Conservation (phyloP, 345 rosid genomes). For the Acer saccharum region DNA sequence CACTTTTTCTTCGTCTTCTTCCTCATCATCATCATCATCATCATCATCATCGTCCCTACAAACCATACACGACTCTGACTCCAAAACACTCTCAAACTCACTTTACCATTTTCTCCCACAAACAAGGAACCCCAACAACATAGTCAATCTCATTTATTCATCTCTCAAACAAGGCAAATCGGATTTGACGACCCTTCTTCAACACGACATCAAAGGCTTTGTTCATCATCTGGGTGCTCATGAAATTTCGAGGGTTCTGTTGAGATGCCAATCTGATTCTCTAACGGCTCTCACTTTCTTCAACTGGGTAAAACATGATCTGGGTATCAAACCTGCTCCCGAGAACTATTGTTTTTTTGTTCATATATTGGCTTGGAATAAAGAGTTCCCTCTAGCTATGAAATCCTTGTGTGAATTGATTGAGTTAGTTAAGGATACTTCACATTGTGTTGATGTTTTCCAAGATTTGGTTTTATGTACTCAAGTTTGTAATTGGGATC, state of each 20-base stretch:
- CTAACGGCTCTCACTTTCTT: constrained; percentile 58
- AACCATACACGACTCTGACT: constrained; percentile 17
- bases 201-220: constrained; percentile 29
- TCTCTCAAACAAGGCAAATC: constrained; percentile 43
- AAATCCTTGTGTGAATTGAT: constrained; percentile 49
- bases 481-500: constrained; percentile 69
- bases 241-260: constrained; percentile 66
- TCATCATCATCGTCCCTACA: constrained; percentile 33
- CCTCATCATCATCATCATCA: constrained; percentile 24
- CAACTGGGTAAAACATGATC: constrained; percentile 57
- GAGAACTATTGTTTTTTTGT: constrained; percentile 55
- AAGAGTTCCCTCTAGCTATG: constrained; percentile 55
- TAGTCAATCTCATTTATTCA: constrained; percentile 57
- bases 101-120: constrained; percentile 59
- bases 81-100: constrained; percentile 42
- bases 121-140: constrained; percentile 60
- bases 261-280: constrained; percentile 69
- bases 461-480: constrained; percentile 44
- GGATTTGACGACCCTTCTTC: constrained; percentile 27
- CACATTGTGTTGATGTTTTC: constrained; percentile 37
- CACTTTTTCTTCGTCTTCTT: constrained; percentile 35
- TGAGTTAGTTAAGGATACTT: constrained; percentile 25
- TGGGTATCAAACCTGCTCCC: constrained; percentile 41
- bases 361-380: constrained; percentile 63
- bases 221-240: constrained; percentile 51